Base-by-base conservation (phyloP, 257 asterid genomes). In the Datura wrightii region DNA sequence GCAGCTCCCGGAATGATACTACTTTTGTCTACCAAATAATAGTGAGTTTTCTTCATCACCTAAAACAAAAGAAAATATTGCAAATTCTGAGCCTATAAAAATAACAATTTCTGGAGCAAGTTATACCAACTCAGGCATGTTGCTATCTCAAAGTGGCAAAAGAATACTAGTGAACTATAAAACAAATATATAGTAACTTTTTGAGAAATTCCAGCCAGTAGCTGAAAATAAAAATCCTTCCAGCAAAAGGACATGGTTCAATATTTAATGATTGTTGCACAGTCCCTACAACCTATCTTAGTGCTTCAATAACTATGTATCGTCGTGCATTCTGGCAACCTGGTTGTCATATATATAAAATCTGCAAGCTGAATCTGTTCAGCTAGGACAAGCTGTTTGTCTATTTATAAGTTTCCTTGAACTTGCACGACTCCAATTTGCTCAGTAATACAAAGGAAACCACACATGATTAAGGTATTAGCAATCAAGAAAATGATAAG, bases 11-110 rank as follows among this genome's bases (percentile, higher is more conserved):
- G 97, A 85, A 84, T 88, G 37, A 97, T 24, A 36, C 86, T 87
- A 83, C 98, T 94, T 44, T 89, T 94, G 85, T 97, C 98, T 44
- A 97, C 94, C 89, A 97, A 91, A 89, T 97, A 97, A 89, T 91
- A 94, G 85, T 95, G 99, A 69, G 98, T 97, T 91, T 94, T 95
- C 92, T 93, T 97, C 99, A 95, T 95, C 85, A 97, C 99, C 99
- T 97, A 88, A 84, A 89, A 85, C 70, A 62, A 79, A n/a, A 85
- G 63, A 80, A 63, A 82, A 82, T 66, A 42, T 41, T 19, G 31
- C 41, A 79, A 31, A 55, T 18, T 14, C 10, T 15, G 11, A 84
- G 46, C 63, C 15, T 4, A 78, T 78, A 78, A 78, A 46, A 76
- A 48, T 14, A 50, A 52, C 65, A 78, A 50, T 52, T 78, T 31